These are phyloP conservation scores for Tetragonia tetragonoides DNA, from an alignment of 148 eudicot species.

Conservation along the genomic window DNA sequence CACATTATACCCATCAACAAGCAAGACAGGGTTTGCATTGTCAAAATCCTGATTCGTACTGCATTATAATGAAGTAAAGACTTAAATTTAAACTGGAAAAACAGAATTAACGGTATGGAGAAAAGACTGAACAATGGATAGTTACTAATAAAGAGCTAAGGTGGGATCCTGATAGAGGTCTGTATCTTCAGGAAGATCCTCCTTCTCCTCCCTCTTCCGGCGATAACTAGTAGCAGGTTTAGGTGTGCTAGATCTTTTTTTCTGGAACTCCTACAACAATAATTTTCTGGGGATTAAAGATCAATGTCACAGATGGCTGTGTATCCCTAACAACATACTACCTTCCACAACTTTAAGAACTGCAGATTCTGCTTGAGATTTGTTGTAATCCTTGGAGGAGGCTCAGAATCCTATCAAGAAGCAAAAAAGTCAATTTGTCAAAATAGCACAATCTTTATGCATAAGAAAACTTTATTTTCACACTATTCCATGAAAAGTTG, in stretches of 20 bases:
- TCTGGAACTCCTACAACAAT: constrained; percentile 58
- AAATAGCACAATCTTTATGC: neutral
- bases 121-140: constrained; percentile 24
- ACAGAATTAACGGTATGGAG: constrained; percentile 5
- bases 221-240: constrained; percentile 92
- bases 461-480: neutral
- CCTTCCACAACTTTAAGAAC: constrained; percentile 88
- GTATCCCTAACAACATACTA: constrained; percentile 20
- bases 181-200: constrained; percentile 71
- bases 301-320: neutral
- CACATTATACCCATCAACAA: constrained; percentile 97
- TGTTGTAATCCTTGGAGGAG: constrained; percentile 91
- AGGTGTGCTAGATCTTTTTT: constrained; percentile 54
- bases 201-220: constrained; percentile 83
- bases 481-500: neutral
- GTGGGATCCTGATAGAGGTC: constrained; percentile 77
- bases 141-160: constrained; percentile 72
- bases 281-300: constrained; percentile 1
- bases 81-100: constrained; percentile 20
- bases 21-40: constrained; percentile 81
- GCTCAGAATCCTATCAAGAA: constrained; percentile 55
- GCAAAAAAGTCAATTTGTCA: neutral
- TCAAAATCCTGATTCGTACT: constrained; percentile 82
- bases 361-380: constrained; percentile 90
- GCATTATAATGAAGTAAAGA: constrained; percentile 29